Evolutionary conservation across 257 asterid species (phyloP).

Genomic region (Plectranthus barbatus): DNA sequence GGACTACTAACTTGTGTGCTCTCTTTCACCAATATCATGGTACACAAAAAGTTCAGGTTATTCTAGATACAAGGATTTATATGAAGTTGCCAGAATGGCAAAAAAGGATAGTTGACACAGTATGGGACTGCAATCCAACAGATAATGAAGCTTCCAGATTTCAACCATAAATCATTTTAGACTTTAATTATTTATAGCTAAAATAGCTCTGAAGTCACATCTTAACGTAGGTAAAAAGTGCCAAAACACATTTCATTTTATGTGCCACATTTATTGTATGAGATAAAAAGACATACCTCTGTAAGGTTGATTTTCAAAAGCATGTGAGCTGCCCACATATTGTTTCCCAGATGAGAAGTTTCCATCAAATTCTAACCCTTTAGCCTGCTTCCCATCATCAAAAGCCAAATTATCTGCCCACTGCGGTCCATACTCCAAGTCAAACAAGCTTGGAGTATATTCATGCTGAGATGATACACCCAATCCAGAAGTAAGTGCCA

Average conservation of each 20-base stretch:
- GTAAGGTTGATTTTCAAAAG: conserved; percentile 25
- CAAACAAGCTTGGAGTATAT: conserved; percentile 45
- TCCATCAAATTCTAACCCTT: conserved; percentile 30
- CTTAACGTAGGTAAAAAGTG: neutral
- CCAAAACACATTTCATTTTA: neutral
- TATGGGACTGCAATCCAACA: neutral
- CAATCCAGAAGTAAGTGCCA: conserved; percentile 31
- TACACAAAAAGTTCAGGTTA: neutral
- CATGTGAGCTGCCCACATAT: conserved; percentile 25
- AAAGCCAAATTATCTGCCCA: conserved; percentile 43
- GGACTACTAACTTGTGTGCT: neutral
- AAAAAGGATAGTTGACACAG: neutral
- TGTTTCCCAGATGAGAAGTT: conserved; percentile 26
- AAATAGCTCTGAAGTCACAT: neutral
- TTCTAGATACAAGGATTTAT: neutral
- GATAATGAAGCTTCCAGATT: conserved; percentile 2
- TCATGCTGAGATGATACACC: conserved; percentile 42
- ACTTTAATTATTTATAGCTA: neutral
- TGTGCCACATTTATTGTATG: neutral
- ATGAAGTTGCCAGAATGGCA: neutral
- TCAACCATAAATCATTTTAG: neutral
- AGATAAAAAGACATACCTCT: conserved; percentile 37
- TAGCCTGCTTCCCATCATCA: conserved; percentile 38
- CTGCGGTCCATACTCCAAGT: conserved; percentile 44
- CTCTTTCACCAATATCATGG: neutral